Evolutionary conservation across 805 yeast genomes (phyloP).

Genomic region (Ogataea corticis): DNA sequence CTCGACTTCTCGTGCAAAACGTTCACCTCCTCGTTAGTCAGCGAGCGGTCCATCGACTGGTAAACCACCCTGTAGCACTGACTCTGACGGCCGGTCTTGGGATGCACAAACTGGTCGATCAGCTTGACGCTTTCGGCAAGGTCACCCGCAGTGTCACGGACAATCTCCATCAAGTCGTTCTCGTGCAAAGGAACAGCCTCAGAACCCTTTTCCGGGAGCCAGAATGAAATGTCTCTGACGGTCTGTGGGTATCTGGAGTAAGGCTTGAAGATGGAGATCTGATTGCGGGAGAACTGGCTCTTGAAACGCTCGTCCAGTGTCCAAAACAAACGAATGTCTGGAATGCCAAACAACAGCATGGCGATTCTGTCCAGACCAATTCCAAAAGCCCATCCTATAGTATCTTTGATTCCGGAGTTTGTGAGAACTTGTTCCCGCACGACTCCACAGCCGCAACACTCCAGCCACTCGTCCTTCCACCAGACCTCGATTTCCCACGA

Average conservation of each 20-base stretch:
- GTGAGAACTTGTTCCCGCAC: constrained; percentile 76
- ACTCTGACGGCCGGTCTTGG: constrained; percentile 72
- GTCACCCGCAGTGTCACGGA: constrained; percentile 82
- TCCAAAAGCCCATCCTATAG: constrained; percentile 97
- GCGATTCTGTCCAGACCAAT: constrained; percentile 94
- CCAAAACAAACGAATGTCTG: constrained; percentile 95
- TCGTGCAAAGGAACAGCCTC: constrained; percentile 53
- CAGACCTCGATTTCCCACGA: constrained; percentile 98
- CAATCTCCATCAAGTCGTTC: constrained; percentile 92
- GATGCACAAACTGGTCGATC: constrained; percentile 82
- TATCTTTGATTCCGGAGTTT: constrained; percentile 66
- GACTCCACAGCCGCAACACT: constrained; percentile 94
- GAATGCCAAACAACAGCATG: constrained; percentile 91
- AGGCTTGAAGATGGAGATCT: constrained; percentile 74
- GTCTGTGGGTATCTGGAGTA: constrained; percentile 92
- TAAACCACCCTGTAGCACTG: constrained; percentile 89
- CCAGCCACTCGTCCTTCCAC: constrained; percentile 99
- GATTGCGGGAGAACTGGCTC: constrained; percentile 65
- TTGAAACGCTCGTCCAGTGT: constrained; percentile 74
- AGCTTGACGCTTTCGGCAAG: constrained; percentile 81
- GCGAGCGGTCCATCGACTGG: constrained; percentile 93
- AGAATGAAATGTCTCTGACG: constrained; percentile 84
- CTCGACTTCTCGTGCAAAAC: constrained; percentile 67
- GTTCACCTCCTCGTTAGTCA: constrained; percentile 85
- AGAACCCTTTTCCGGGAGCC: constrained; percentile 57